A percentile compares a stretch with the other conserved stretches of the same genome.
Conservation (phyloP, 192 early-diverging fungal species). For the Piromyces sp. region DNA sequence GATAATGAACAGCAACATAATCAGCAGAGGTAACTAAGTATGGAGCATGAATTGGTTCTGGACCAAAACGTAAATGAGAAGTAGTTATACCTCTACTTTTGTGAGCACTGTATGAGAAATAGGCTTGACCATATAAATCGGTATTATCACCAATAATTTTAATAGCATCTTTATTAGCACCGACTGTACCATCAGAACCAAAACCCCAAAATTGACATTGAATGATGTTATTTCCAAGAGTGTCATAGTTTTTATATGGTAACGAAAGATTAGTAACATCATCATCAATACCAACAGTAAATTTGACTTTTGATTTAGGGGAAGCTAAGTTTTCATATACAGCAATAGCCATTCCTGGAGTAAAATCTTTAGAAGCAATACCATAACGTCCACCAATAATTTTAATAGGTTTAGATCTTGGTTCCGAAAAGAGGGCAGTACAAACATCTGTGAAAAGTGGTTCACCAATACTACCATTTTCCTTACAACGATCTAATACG, state of each 20-base stretch:
- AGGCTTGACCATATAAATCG: background rate
- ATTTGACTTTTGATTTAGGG: background rate
- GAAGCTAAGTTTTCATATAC: background rate
- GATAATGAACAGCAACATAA: slow-evolving; percentile 46
- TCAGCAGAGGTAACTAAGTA: slow-evolving; percentile 22
- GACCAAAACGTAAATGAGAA: slow-evolving; percentile 37
- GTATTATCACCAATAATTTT: background rate
- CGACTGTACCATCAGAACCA: background rate
- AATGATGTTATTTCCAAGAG: background rate
- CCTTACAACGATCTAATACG: slow-evolving; percentile 50
- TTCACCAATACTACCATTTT: slow-evolving; percentile 48
- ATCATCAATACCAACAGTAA: background rate
- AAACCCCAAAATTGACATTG: background rate
- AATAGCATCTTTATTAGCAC: background rate
- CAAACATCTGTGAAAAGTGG: slow-evolving; percentile 74
- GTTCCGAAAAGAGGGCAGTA: slow-evolving; percentile 38
- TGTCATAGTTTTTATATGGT: background rate
- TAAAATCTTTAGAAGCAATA: background rate
- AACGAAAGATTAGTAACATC: background rate
- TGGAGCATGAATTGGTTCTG: slow-evolving; percentile 9
- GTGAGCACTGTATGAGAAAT: background rate
- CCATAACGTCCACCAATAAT: background rate
- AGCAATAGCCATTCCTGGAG: background rate
- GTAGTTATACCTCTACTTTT: background rate
- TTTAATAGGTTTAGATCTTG: background rate